Evolutionary conservation across 805 yeast species (phyloP), one percentile per base, ranked within the genome.

Genomic region (Myxozyma udenii): DNA sequence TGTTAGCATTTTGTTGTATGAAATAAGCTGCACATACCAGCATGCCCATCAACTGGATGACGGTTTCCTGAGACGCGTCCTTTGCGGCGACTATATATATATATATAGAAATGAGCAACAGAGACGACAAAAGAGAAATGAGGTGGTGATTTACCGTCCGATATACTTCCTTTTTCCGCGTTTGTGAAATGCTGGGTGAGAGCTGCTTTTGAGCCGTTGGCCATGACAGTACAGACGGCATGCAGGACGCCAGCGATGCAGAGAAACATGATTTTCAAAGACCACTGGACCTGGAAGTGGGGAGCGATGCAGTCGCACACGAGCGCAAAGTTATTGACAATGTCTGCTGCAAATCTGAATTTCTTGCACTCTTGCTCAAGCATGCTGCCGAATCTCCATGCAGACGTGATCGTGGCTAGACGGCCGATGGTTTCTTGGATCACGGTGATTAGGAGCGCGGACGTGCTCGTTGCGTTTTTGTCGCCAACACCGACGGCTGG

Each of bases 401-500:
- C 72, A 51, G 66, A 68, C 44, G 60, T 19, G 50, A 68, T 68
- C 1, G 72, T 68, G 24, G 70, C 71, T 39, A 68, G 41, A 4
- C 72, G 58, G 35, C 72, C 72, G n/a, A 65, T 58, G 9, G 69
- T 64, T 33, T 68, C 70, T 50, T 68, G 72, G 16, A 64, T 44
- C 16, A 68, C 66, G 40, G 68, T 68, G 62, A 68, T 58, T 48
- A 66, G 68, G 44, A 68, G 53, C n/a, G 72, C 72, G 12, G 69
- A 61, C 2, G 72, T 68, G 33, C 69, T 61, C 19, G 70, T 63
- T 4, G 72, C 70, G 12, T 60, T 43, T 26, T 61, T 63, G 50
- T 69, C 71, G 26, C 72, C 72, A 3, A 68, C 72, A 2, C 72
- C 72, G 12, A 68, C 70, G 16, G 70, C 71, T 26, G 55, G 2